Evolutionary conservation across 2,329 filamentous ascomycete genomes (phyloP).

Genomic region (Neodidymelliopsis sp.): DNA sequence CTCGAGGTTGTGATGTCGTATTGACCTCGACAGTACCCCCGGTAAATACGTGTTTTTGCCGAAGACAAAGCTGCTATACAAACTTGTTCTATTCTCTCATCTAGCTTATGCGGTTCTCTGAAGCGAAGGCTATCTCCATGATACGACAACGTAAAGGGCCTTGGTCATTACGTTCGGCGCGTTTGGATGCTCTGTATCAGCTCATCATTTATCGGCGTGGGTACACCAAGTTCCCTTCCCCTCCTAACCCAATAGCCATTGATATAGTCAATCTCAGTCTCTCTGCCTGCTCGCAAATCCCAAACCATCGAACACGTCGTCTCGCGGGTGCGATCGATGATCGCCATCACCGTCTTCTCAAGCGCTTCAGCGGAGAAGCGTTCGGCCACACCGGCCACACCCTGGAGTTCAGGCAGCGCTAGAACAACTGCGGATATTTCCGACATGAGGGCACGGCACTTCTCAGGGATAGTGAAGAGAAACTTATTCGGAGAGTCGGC

Average conservation of each 20-base stretch:
- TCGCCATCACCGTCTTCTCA: constrained; percentile 62
- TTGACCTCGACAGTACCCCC: no score
- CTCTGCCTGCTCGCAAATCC: constrained; percentile 65
- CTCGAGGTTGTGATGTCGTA: no score
- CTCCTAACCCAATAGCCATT: constrained; percentile 86
- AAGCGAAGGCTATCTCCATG: no score
- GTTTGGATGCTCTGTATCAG: constrained; percentile 6
- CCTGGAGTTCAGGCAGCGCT: constrained; percentile 75
- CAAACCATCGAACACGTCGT: constrained; percentile 73
- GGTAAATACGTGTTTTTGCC: no score
- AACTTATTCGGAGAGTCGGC: constrained; percentile 78
- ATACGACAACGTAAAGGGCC: no score
- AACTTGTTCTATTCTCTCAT: no score
- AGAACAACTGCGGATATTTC: constrained; percentile 78
- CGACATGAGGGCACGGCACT: constrained; percentile 72
- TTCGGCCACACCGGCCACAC: constrained; percentile 64
- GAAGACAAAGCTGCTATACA: no score
- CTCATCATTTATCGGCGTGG: constrained; percentile 15
- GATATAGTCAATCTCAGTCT: constrained; percentile 81
- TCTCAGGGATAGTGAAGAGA: constrained; percentile 70
- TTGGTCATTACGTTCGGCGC: no score
- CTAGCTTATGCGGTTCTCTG: no score
- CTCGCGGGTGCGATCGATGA: constrained; percentile 63
- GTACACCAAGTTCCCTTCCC: constrained; percentile 70
- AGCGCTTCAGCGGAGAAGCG: constrained; percentile 68